Evolutionary conservation across 441 rosid genomes (phyloP), one percentile per base, ranked within the genome.

Genomic region (Croton setiger): DNA sequence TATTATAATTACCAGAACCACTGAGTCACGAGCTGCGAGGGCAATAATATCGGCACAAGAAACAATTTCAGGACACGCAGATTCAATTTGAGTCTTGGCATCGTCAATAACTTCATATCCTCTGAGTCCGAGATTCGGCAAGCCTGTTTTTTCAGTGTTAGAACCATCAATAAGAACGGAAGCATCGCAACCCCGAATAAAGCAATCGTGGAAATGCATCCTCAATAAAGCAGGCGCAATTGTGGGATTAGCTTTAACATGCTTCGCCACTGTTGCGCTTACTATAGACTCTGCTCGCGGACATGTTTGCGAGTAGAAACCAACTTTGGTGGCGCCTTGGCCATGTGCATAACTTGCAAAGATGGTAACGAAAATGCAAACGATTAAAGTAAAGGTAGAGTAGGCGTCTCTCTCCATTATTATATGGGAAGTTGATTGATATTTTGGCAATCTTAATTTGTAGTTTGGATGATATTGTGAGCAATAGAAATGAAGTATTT

Each of bases 171-270:
- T 64, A 23, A 64, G 57, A 1, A 64, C 35, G 4, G 68, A 64
- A 35, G 31, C 68, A 31, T 64, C 57, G 1, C 68, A 64, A 7
- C 68, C 68, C 48, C 37, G 71, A 14, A 83, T 84, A 33, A 78
- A 80, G 68, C 86, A 83, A 59, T 82, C 88, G 15, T 84, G 88
- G 74, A 84, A 84, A 55, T 75, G 80, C 86, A 85, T 80, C 75
- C 92, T 79, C 49, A 87, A 61, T 61, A 87, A 43, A 4, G 83
- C 79, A 1, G 88, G 84, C 11, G 92, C 87, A 27, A 81, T 64
- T 2, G 79, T 51, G 0, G 85, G 78, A 10, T 83, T 67, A 11
- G 66, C 64, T 9, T 12, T 6, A 58, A 76, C 63, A 64, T 75
- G 82, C 12, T 72, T 37, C 35, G 18, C 68, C 6, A 85, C 85